A percentile compares a stretch with the other conserved stretches of the same genome.
Evolutionary conservation across 208 protist species (phyloP).

Genomic region (Leishmania lainsoni): DNA sequence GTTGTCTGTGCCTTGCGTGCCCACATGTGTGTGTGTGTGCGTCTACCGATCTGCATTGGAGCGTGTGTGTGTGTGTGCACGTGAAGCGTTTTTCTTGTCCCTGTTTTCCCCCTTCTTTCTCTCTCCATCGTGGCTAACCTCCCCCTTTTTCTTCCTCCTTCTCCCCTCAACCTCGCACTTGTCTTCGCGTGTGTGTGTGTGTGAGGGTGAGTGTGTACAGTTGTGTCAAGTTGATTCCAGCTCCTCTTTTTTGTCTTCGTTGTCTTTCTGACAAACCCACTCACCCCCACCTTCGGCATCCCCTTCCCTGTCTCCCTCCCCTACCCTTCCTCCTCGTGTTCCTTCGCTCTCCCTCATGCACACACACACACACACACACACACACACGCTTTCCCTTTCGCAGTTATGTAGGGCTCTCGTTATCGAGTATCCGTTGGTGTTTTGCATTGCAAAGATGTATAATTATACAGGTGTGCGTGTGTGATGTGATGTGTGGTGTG

Average conservation of each 20-base stretch:
- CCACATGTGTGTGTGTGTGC: neutral
- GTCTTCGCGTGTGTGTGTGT: neutral
- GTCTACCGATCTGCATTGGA: neutral
- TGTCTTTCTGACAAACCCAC: neutral
- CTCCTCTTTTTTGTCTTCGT: neutral
- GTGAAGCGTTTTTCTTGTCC: neutral
- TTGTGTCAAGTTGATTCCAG: neutral
- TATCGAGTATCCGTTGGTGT: neutral
- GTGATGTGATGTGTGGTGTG: neutral
- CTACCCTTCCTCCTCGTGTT: neutral
- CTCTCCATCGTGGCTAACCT: neutral
- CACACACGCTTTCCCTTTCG: neutral
- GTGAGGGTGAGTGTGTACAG: neutral
- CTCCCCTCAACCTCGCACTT: neutral
- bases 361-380: neutral
- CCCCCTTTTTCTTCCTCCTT: neutral
- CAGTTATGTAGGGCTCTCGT: neutral
- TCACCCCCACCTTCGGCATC: neutral
- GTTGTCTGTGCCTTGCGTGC: neutral
- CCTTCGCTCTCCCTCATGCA: neutral
- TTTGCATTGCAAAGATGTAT: neutral
- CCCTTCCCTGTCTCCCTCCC: neutral
- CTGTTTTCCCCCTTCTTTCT: neutral
- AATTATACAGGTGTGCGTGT: too few relatives aligned
- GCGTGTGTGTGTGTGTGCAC: neutral